Percentiles rank a stretch among this genome's conserved stretches.
Evolutionary conservation across 2,329 filamentous ascomycete genomes (phyloP).

Genomic region (Dactylellina parvicollis): DNA sequence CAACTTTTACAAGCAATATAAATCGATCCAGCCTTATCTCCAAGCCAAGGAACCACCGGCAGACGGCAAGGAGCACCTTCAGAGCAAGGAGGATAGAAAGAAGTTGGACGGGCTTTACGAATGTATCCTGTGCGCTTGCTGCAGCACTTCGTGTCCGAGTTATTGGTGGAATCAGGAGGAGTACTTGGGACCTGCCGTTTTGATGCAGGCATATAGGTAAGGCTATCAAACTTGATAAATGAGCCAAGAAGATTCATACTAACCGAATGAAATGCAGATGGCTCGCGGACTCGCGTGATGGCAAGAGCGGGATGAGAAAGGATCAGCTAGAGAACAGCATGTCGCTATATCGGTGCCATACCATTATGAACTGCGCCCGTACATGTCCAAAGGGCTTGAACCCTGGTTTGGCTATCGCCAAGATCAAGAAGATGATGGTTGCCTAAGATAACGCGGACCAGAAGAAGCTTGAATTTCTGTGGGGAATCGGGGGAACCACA

Average conservation of each 20-base stretch:
- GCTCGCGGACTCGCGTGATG: conserved; percentile 93
- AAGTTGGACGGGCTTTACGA: conserved; percentile 99
- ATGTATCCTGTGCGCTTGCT: conserved; percentile 99
- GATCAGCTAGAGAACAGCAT: conserved; percentile 96
- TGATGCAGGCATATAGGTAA: conserved; percentile 90
- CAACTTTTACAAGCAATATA: conserved; percentile 99
- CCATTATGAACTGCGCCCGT: conserved; percentile 93
- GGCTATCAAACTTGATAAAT: not conserved
- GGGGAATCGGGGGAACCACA: not conserved
- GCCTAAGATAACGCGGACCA: no score
- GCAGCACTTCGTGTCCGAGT: conserved; percentile 97
- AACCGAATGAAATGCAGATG: conserved; percentile 65
- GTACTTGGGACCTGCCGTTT: conserved; percentile 95
- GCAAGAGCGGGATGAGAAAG: conserved; percentile 87
- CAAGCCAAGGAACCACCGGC: conserved; percentile 85
- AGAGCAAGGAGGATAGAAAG: conserved; percentile 88
- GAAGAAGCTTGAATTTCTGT: conserved; percentile 23
- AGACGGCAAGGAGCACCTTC: conserved; percentile 90
- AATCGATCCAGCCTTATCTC: conserved; percentile 98
- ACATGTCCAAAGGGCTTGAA: conserved; percentile 99
- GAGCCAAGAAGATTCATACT: not conserved
- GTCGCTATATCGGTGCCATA: conserved; percentile 98
- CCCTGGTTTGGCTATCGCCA: conserved; percentile 91
- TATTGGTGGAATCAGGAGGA: conserved; percentile 99
- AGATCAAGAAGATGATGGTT: conserved; percentile 98